Conservation (phyloP, 2,329 filamentous ascomycete species). For the Cladosporium velox region DNA sequence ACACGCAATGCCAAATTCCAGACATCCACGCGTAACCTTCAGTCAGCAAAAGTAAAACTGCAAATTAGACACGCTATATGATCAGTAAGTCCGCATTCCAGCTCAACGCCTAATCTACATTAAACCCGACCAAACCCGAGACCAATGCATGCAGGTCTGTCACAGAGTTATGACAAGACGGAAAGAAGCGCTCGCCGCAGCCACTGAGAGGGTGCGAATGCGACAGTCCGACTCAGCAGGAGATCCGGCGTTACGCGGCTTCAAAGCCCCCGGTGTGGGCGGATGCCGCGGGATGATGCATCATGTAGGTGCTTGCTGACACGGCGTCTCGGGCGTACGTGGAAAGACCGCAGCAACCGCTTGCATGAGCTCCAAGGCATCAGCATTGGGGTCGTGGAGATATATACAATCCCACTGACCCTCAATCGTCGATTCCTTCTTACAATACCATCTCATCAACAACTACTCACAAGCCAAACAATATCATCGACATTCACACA, state of each 20-base stretch:
- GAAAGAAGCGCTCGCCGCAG: neutral
- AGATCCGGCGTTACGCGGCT: neutral
- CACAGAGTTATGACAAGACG: neutral
- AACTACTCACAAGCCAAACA: neutral
- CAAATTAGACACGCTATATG: neutral
- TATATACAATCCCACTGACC: neutral
- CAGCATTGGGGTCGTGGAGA: neutral
- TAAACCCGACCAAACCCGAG: neutral
- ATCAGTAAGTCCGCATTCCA: neutral
- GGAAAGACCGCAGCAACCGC: neutral
- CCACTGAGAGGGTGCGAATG: neutral
- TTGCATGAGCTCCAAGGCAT: neutral
- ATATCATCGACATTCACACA: neutral
- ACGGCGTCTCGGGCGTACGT: neutral
- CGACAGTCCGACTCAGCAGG: neutral
- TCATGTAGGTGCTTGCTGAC: neutral
- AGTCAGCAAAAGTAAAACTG: neutral
- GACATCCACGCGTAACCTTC: neutral
- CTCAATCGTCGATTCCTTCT: neutral
- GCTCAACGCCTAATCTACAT: neutral
- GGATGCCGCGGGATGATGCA: neutral
- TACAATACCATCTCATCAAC: neutral
- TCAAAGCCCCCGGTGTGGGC: neutral
- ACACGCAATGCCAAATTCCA: neutral
- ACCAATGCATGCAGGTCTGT: neutral